Base-by-base conservation (phyloP, 306 rosid species). In the Ceratonia siliqua region DNA sequence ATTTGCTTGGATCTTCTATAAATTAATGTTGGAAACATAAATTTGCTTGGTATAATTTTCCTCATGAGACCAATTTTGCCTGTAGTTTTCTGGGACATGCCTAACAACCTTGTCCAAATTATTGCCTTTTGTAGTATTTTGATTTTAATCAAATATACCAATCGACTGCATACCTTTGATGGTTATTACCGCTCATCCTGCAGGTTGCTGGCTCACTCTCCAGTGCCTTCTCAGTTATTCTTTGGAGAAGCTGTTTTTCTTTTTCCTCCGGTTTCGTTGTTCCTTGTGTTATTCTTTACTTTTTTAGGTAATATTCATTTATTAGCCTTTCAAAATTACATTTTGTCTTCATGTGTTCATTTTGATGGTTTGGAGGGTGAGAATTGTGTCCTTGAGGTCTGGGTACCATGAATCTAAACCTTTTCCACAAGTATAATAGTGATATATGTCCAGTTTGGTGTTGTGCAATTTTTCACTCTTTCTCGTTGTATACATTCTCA, bases 221-320 rank as follows among this genome's bases (percentile, higher is more conserved):
- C 71, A n/a, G 66, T 77, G 61, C 71, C 84, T 75, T 76, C 89
- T 83, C 82, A 62, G 62, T 61, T 84, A 82, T 89, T 85, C 78
- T 57, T 69, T 59, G 87, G 87, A 78, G 89, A 61, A 56, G 68
- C 59, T 53, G 5, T 36, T 57, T 63, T n/a, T 70, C 9, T 53
- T 18, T 4, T 28, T 18, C 6, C 22, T 30, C 4, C 14, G n/a
- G 33, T 70, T 48, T 48, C n/a, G 24, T 24, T 28, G 10, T 62
- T 66, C 68, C 65, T 53, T 25, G 49, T 68, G 41, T 33, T 61
- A 76, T 84, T 81, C 50, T 76, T 76, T 79, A 7, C n/a, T 39
- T 56, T 53, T 70, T 11, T 13, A 30, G 54, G 48, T 21, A 43
- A 41, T 79, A 76, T 68, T 79, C 24, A 32, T 81, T 66, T 64